These are phyloP conservation scores for Dendrocalamus sinicus DNA, from an alignment of 176 grass and related monocot species.

Conservation along the genomic window DNA sequence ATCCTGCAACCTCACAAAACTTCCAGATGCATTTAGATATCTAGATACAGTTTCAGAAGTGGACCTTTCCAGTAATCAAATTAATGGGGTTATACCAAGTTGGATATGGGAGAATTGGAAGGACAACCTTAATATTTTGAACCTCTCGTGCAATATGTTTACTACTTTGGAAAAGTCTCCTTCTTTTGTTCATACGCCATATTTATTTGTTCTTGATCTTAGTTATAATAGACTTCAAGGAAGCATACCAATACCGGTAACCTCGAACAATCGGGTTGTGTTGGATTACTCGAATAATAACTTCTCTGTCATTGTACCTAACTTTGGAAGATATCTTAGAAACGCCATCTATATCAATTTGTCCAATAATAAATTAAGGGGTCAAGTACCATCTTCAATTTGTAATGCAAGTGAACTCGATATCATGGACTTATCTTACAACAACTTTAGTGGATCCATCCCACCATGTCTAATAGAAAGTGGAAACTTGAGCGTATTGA, in stretches of 20 bases:
- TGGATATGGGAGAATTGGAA: slow-evolving; percentile 25
- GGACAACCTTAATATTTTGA: not conserved
- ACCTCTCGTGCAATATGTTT: slow-evolving; percentile 36
- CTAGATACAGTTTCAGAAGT: not conserved
- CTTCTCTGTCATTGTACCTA: slow-evolving; percentile 6
- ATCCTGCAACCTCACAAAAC: slow-evolving; percentile 46
- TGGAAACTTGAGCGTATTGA: not conserved
- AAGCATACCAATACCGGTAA: not conserved
- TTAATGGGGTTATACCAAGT: slow-evolving; percentile 38
- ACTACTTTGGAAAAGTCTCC: not conserved
- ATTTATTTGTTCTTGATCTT: not conserved
- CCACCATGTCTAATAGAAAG: slow-evolving; percentile 28
- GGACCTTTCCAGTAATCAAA: slow-evolving; percentile 31
- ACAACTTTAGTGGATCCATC: slow-evolving; percentile 41
- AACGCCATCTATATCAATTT: not conserved
- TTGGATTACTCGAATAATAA: slow-evolving; percentile 27
- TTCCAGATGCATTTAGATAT: slow-evolving; percentile 8
- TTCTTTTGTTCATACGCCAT: not conserved
- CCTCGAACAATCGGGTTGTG: no score
- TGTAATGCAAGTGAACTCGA: not conserved
- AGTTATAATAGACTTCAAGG: slow-evolving; percentile 33
- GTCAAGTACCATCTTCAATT: slow-evolving; percentile 19
- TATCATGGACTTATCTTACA: slow-evolving; percentile 24
- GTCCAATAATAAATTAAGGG: slow-evolving; percentile 41
- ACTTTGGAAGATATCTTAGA: not conserved